Conservation (phyloP, 2,329 filamentous ascomycete species). For the Venturia effusa region DNA sequence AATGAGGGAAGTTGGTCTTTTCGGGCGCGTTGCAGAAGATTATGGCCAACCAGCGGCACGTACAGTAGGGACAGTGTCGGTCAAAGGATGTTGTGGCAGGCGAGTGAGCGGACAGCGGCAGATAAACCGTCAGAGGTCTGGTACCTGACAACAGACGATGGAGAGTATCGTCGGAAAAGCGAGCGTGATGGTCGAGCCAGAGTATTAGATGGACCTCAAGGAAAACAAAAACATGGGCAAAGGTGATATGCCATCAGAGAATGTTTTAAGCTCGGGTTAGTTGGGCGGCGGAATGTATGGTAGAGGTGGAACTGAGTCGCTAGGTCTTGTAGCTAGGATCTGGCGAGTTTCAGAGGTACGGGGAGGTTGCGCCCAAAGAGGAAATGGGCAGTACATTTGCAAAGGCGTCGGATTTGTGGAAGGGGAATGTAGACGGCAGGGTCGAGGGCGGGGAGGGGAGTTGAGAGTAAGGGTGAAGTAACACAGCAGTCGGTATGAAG, state of each 20-base stretch:
- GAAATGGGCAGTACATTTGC: not conserved
- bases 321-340: not conserved
- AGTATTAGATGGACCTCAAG: not conserved
- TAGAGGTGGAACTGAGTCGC: not conserved
- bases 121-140: not conserved
- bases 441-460: not conserved
- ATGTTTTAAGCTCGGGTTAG: not conserved
- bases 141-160: not conserved
- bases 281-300: not conserved
- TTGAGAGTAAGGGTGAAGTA: not conserved
- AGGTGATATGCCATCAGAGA: not conserved
- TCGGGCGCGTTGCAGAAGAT: not conserved
- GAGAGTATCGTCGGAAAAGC: not conserved
- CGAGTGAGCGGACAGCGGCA: slow-evolving; percentile 1
- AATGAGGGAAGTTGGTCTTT: not conserved
- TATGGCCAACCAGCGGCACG: not conserved
- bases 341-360: slow-evolving; percentile 3
- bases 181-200: not conserved
- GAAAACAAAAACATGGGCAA: not conserved
- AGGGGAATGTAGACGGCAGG: not conserved
- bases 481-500: not conserved
- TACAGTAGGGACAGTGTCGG: not conserved
- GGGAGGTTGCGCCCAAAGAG: not conserved
- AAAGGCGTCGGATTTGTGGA: not conserved
- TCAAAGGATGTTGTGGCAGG: slow-evolving; percentile 1